Evolutionary conservation across 2,329 filamentous ascomycete species (phyloP).

Genomic region (Didymella exigua): DNA sequence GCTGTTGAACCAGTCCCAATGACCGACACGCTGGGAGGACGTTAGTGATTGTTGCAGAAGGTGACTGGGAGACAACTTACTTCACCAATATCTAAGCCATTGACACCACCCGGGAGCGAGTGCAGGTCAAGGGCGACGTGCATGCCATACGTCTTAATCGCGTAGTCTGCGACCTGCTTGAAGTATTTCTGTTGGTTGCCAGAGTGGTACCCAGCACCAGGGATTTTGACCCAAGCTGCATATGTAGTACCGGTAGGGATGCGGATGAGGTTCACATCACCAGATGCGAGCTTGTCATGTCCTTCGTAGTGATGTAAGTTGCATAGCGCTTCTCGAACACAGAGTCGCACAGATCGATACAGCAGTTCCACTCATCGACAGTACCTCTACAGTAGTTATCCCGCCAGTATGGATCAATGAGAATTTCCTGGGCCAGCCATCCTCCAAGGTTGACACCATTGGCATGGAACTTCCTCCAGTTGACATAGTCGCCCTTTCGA

Average conservation of each 20-base stretch:
- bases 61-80: neutral
- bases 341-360: constrained; percentile 32
- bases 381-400: constrained; percentile 23
- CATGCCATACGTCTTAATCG: constrained; percentile 46
- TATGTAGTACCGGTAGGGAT: constrained; percentile 49
- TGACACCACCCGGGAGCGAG: constrained; percentile 42
- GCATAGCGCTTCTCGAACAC: constrained; percentile 40
- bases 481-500: constrained; percentile 13
- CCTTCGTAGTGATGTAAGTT: constrained; percentile 35
- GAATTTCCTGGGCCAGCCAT: constrained; percentile 43
- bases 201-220: constrained; percentile 40
- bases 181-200: constrained; percentile 42
- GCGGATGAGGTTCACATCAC: constrained; percentile 41
- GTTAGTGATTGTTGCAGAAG: neutral
- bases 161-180: constrained; percentile 43
- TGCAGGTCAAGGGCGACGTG: constrained; percentile 47
- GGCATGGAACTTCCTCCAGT: constrained; percentile 27
- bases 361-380: constrained; percentile 47
- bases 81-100: constrained; percentile 27
- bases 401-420: constrained; percentile 39
- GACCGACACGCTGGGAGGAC: constrained; percentile 20
- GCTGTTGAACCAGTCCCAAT: constrained; percentile 47
- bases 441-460: constrained; percentile 39
- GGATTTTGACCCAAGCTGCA: constrained; percentile 46
- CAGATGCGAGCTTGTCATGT: constrained; percentile 44